Base-by-base conservation (phyloP, 1,284 basidiomycete species). In the Ganoderma boninense region DNA sequence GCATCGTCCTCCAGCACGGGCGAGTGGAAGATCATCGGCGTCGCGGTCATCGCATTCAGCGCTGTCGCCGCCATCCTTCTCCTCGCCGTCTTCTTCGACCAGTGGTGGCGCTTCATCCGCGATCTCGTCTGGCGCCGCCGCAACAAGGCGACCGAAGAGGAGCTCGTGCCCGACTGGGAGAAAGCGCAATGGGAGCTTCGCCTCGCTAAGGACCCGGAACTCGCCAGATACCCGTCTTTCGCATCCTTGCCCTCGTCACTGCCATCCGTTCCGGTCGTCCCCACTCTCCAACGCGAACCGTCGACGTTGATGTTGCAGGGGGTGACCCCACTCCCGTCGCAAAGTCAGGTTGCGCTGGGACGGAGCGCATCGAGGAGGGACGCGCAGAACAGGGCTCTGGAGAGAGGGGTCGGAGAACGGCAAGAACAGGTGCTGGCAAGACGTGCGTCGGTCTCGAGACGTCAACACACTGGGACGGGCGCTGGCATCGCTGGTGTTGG, bases 11-110 rank as follows among this genome's bases (percentile, higher is more conserved):
- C 26, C 56, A 70, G 72, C 20, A 67, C 74, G 5, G 80, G 77
- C 46, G 79, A 87, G 76, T 92, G 91, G 91, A 90, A 90, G 79
- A 84, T 91, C 67, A 84, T 92, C 67, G 90, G 90, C 32, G 86
- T 93, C 69, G 85, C 86, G 7, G 84, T 92, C 69, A 86, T 91
- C 71, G 84, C 85, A 26, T 84, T 93, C 74, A 87, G 84, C 63
- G 83, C 87, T 40, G 82, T 92, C 66, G 88, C 84, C 35, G 83
- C 81, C 4, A 80, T 86, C 65, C 84, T 90, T 73, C 81, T 92
- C 65, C 80, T 84, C 13, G 80, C 87, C 65, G 84, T 90, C 56
- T 92, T 90, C 80, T 92, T 90, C 79, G 90, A 93, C 78, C 84
- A 87, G 35, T 89, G 90, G 85, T 89, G 85, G 84, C 82, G 84